Evolutionary conservation across 2,329 filamentous ascomycete genomes (phyloP), one percentile per base, ranked within the genome.

Genomic region (Colletotrichum plurivorum): DNA sequence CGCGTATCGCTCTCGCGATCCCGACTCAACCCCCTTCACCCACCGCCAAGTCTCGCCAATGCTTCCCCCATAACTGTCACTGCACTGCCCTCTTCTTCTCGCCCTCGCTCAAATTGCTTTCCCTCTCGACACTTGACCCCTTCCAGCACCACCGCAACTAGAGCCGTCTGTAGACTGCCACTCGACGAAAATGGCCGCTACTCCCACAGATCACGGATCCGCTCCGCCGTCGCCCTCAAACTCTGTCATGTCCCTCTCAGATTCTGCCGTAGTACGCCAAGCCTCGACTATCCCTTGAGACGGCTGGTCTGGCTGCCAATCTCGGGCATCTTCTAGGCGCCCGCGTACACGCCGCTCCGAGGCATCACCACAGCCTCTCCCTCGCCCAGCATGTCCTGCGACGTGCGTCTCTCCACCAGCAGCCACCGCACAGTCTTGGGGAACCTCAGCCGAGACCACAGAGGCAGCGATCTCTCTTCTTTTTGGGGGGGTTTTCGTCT

Each of bases 381-480:
- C 13, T 43, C 41, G 13, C 41, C 0, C 27, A 27, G 25, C 10
- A 20, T 54, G 25, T 49, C 15, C 8, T 48, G 63, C 3, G 57
- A 61, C 4, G 18, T 63, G 52, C 62, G 48, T 12, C 63, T 64
- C 12, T 36, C 60, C 36, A 73, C 69, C 10, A 73, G 69, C 8
- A 74, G 51, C 72, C 73, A 74, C 1, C 48, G 49, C 46, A 57
- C 22, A 25, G 73, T 63, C 16, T 61, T 20, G 1, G 70, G 59
- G 25, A 68, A 71, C 22, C 22, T 22, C 22, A 22, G 22, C 22
- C 4, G 22, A 22, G 22, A 22, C 22, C 22, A 4, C 22, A 22
- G 22, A 22, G 22, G 22, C 22, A 22, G 22, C 22, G 2, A 22
- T 22, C 22, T 22, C 22, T 22, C 22, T 22, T 22, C 22, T 22